Base-by-base conservation (phyloP, 2,329 filamentous ascomycete genomes). In the Hypoxylon sp. region DNA sequence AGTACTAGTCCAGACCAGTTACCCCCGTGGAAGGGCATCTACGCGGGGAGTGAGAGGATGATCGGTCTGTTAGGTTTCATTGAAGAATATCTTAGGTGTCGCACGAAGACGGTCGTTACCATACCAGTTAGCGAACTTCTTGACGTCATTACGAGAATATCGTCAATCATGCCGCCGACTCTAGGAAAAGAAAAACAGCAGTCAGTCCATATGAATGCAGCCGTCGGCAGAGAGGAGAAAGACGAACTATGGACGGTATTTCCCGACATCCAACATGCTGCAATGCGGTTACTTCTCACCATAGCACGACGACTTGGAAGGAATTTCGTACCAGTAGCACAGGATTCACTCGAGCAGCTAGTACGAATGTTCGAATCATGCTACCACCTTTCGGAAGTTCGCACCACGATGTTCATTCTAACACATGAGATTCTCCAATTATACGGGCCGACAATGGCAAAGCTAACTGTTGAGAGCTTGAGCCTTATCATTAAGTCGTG, bases 191-290 rank as follows among this genome's bases (percentile, higher is more conserved):
- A 75, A 63, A 82, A 82, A 62, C 77, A 76, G 19, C 81, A 81
- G 68, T 81, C 80, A 1, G 77, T 87, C n/a, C 86, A 89, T 63
- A 82, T 89, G 62, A 94, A 93, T 70, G 82, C 88, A 6, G 89
- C 92, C 65, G 87, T 95, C 65, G 85, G 88, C 30, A 87, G 90
- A 64, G 91, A 96, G 51, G 94, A 97, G 77, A 89, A 90, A 64
- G 92, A 97, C 55, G 87, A 89, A 46, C 82, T 97, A 3, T 94
- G 91, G 86, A 80, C 85, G 48, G 81, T 87, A 17, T 82, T 97
- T 10, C 91, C 94, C 4, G 82, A 85, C 8, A 85, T 97, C 39
- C 93, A 97, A 72, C 78, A 88, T 13, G 87, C 90, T 13, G 85
- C 87, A n/a, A 79, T 97, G 56, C 77, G 85, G 20, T 77, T 97